Percentiles rank a stretch among this genome's conserved stretches.
Conservation (phyloP, 768 basidiomycete species). For the Cytidiella melzeri region DNA sequence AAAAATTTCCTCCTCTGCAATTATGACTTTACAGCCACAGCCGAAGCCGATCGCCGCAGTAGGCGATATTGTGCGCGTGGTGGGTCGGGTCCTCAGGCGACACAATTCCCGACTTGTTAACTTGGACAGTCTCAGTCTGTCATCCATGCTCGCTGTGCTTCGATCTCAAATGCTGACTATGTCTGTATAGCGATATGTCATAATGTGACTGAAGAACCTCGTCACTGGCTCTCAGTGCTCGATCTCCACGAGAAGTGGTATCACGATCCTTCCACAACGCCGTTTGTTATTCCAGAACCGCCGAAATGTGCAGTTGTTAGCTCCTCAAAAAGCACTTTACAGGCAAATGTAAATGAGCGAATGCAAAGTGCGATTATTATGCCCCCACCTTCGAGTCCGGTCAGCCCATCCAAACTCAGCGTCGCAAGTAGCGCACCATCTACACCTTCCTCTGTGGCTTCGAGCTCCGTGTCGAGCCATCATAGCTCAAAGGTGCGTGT, state of each 20-base stretch:
- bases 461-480: constrained; percentile 5
- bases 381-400: constrained; percentile 1
- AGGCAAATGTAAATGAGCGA: not conserved
- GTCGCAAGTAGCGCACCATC: constrained; percentile 10
- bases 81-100: constrained; percentile 39
- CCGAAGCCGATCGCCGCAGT: constrained; percentile 19
- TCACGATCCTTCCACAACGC: constrained; percentile 29
- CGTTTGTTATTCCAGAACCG: constrained; percentile 40
- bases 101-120: constrained; percentile 36
- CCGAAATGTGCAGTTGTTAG: constrained; percentile 11
- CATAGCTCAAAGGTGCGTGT: not conserved
- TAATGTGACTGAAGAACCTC: constrained; percentile 53
- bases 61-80: constrained; percentile 41
- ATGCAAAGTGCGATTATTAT: not conserved
- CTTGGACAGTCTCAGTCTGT: constrained; percentile 47
- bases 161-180: not conserved
- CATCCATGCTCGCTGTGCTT: not conserved
- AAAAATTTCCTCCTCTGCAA: constrained; percentile 16
- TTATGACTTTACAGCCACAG: constrained; percentile 6
- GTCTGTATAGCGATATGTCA: constrained; percentile 34
- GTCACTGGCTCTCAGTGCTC: constrained; percentile 48
- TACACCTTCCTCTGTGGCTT: constrained; percentile 13
- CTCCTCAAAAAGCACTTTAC: not conserved
- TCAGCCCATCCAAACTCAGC: constrained; percentile 4
- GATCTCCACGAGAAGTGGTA: constrained; percentile 50